A percentile compares a stretch with the other conserved stretches of the same genome.
Evolutionary conservation across 2,329 filamentous ascomycete genomes (phyloP).

Genomic region (Sphaerulina vaccinii): DNA sequence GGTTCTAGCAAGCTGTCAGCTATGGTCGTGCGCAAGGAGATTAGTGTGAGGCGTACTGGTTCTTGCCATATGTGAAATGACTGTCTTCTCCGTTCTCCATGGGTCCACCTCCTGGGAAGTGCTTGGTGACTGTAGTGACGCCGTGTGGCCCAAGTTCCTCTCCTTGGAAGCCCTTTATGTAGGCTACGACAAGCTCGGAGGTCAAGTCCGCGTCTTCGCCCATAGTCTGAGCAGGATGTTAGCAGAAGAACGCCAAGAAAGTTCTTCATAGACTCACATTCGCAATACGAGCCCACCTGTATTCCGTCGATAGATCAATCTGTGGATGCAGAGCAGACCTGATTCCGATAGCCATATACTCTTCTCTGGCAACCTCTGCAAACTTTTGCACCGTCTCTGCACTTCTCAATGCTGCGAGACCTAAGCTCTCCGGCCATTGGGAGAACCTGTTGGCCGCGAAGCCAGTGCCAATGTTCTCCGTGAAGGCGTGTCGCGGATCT

Average conservation of each 20-base stretch:
- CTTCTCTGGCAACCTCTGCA: slow-evolving; percentile 51
- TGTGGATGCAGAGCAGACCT: slow-evolving; percentile 52
- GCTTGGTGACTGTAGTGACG: slow-evolving; percentile 53
- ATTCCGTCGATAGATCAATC: slow-evolving; percentile 53
- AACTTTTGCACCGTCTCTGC: slow-evolving; percentile 47
- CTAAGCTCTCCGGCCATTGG: slow-evolving; percentile 54
- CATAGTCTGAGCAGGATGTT: too few species aligned
- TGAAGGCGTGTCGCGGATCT: slow-evolving; percentile 50
- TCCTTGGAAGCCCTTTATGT: slow-evolving; percentile 52
- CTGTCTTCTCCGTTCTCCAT: slow-evolving; percentile 53
- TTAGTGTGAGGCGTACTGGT: too few species aligned
- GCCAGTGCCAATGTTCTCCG: slow-evolving; percentile 45
- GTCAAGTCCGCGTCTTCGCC: slow-evolving; percentile 50
- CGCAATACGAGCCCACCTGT: slow-evolving; percentile 50
- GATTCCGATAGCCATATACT: slow-evolving; percentile 47
- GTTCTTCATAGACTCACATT: too few species aligned
- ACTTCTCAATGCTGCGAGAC: slow-evolving; percentile 51
- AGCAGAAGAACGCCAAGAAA: too few species aligned
- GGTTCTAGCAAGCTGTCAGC: too few species aligned
- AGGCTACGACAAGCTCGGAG: slow-evolving; percentile 36
- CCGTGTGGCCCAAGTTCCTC: slow-evolving; percentile 45
- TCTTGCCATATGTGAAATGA: slow-evolving; percentile 55
- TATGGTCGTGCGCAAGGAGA: too few species aligned
- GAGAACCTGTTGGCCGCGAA: slow-evolving; percentile 48
- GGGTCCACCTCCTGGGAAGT: slow-evolving; percentile 55